phyloP scores from a whole-genome alignment of 768 basidiomycete genomes.

The Cystofilobasidium macerans region DNA sequence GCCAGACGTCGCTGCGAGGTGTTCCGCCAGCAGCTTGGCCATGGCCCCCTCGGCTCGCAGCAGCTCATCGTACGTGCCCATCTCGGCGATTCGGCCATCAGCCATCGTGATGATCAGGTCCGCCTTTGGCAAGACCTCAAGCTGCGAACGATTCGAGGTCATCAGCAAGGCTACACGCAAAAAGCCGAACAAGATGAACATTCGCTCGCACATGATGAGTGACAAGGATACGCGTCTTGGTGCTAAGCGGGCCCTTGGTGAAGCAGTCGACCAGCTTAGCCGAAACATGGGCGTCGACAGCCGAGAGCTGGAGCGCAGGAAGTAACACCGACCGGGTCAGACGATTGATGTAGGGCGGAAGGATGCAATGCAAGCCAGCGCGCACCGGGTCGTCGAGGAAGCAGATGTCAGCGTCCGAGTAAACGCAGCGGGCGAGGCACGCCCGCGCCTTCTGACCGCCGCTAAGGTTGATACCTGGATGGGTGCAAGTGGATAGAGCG shows the following conservation, averaged over 20 bases:
- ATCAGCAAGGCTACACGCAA: too few relatives aligned
- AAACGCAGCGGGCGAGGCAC: constrained; percentile 33
- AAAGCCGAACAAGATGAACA: too few relatives aligned
- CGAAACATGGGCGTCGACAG: constrained; percentile 67
- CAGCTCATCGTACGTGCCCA: constrained; percentile 16
- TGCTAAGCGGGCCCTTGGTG: constrained; percentile 44
- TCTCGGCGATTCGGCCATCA: constrained; percentile 19
- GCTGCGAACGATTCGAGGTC: constrained; percentile 16
- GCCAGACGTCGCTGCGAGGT: too few relatives aligned
- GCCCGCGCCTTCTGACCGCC: constrained; percentile 34
- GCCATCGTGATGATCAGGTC: constrained; percentile 33
- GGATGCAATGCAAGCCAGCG: neutral
- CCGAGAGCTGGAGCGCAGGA: constrained; percentile 35
- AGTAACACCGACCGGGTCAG: neutral
- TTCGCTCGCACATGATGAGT: constrained; percentile 30
- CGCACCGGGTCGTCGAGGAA: constrained; percentile 35
- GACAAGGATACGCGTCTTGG: constrained; percentile 52
- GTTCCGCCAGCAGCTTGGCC: constrained; percentile 44
- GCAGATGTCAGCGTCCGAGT: constrained; percentile 30
- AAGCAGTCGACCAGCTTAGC: constrained; percentile 57
- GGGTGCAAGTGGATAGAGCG: too few relatives aligned
- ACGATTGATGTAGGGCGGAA: neutral
- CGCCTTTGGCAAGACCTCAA: constrained; percentile 34
- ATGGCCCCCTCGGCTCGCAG: constrained; percentile 52
- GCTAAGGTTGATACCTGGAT: constrained; percentile 46